These are phyloP conservation scores for Thielaviopsis populi DNA, from an alignment of 2,329 filamentous ascomycete species.

Conservation along the genomic window DNA sequence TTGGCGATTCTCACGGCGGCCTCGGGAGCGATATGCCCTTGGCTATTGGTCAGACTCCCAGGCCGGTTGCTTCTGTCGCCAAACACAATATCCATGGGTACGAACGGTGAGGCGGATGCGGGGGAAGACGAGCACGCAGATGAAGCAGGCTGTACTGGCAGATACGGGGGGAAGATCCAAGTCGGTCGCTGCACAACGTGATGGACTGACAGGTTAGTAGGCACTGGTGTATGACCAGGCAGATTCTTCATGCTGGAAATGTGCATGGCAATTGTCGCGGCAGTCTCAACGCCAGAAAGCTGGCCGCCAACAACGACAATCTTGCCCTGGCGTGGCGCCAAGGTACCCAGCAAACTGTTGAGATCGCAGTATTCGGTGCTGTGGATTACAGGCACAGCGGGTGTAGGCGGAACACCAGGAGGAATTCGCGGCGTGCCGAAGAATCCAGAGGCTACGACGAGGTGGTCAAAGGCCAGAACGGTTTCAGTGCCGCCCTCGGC, in stretches of 20 bases:
- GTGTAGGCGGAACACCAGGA: slow-evolving; percentile 24
- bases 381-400: slow-evolving; percentile 42
- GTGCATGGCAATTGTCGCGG: slow-evolving; percentile 55
- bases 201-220: slow-evolving; percentile 43
- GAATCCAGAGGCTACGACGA: slow-evolving; percentile 62
- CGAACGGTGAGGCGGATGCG: slow-evolving; percentile 32
- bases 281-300: slow-evolving; percentile 69
- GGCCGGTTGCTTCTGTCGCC: slow-evolving; percentile 54
- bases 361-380: slow-evolving; percentile 51
- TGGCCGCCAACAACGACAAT: slow-evolving; percentile 65
- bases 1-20: slow-evolving; percentile 35
- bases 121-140: not conserved
- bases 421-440: slow-evolving; percentile 49
- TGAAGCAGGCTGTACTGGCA: slow-evolving; percentile 27
- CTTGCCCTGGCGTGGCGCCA: slow-evolving; percentile 34
- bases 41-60: slow-evolving; percentile 37
- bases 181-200: slow-evolving; percentile 55
- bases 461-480: slow-evolving; percentile 48
- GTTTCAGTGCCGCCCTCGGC: slow-evolving; percentile 24
- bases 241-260: slow-evolving; percentile 48
- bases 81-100: slow-evolving; percentile 57
- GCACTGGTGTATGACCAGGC: slow-evolving; percentile 25
- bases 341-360: slow-evolving; percentile 30
- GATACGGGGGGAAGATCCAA: slow-evolving; percentile 53
- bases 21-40: slow-evolving; percentile 42